Evolutionary conservation across 2,329 filamentous ascomycete species (phyloP), one percentile per base, ranked within the genome.

Genomic region (Verticillium longisporum): DNA sequence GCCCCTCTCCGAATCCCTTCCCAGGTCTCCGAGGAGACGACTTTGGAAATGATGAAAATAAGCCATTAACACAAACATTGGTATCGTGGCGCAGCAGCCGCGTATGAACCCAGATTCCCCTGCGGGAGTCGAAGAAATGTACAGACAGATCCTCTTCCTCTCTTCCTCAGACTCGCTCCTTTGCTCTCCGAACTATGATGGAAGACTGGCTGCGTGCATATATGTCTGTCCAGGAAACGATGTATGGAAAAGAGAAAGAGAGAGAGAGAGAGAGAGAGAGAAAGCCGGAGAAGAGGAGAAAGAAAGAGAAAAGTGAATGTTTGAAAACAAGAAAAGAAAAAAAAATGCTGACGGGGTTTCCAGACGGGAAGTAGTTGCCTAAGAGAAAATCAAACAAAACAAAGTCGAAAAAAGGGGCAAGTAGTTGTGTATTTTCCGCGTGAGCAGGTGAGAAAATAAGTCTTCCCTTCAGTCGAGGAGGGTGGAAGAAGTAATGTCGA

Each of bases 371-470:
- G 26, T 26, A 26, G 26, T 26, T 26, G 26, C 26, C 26, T 4
- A 26, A 26, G 18, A 26, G 26, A 26, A 26, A 26, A 26, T 26
- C 21, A 63, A 65, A 60, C 50, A 50, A 63, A 64, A 58, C 62
- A 56, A 61, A 63, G 57, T 64, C 60, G 62, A 60, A 61, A 59
- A 61, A 54, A 21, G 58, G 60, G 50, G 62, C 55, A 32, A 55
- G n/a, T 26, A 60, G 59, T 60, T 6, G 36, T 63, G 33, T 55
- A 33, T 14, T 37, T 26, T 58, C 70, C 71, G 74, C 73, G 73
- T 72, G 73, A 75, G 73, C 72, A 70, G 68, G 62, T 50, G 26
- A 26, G 26, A 26, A 50, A 68, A 68, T 63, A 65, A 67, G 65
- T 67, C 68, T 68, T 67, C 61, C 56, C 45, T 50, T 50, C 15